Conservation (phyloP, 202 grass and related monocot genomes). For the Zoysia matrella region DNA sequence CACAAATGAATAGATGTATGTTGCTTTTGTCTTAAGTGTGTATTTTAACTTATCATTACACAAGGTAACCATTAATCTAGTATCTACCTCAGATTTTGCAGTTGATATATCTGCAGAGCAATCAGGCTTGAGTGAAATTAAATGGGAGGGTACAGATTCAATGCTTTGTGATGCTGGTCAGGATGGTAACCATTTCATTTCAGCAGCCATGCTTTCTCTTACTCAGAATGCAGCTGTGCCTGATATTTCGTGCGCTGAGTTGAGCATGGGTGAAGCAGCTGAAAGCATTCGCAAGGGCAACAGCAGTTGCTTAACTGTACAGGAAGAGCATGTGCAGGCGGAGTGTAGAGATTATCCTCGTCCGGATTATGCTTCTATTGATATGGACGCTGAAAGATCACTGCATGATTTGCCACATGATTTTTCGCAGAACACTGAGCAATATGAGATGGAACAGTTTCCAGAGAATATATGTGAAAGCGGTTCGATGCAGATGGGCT, state of each 20-base stretch:
- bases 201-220: conserved; percentile 39
- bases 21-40: conserved; percentile 11
- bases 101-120: conserved; percentile 44
- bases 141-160: conserved; percentile 14
- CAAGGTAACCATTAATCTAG: conserved; percentile 16
- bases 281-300: conserved; percentile 55
- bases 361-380: conserved; percentile 46
- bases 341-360: conserved; percentile 44
- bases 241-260: conserved; percentile 43
- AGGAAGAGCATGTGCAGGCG: conserved; percentile 48
- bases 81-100: conserved; percentile 53
- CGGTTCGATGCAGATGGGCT: conserved; percentile 50
- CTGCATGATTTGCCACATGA: conserved; percentile 41
- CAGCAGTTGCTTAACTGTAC: conserved; percentile 54
- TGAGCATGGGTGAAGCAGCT: conserved; percentile 49
- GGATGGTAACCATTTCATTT: conserved; percentile 44
- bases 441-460: conserved; percentile 50
- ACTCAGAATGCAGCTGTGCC: conserved; percentile 33
- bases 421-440: conserved; percentile 47
- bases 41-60: conserved; percentile 21
- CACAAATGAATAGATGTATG: conserved; percentile 50
- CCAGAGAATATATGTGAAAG: conserved; percentile 54
- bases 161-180: conserved; percentile 44
- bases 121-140: conserved; percentile 36
- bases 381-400: conserved; percentile 37